Base-by-base conservation (phyloP, 1,284 basidiomycete species). In the Ganoderma boninense region DNA sequence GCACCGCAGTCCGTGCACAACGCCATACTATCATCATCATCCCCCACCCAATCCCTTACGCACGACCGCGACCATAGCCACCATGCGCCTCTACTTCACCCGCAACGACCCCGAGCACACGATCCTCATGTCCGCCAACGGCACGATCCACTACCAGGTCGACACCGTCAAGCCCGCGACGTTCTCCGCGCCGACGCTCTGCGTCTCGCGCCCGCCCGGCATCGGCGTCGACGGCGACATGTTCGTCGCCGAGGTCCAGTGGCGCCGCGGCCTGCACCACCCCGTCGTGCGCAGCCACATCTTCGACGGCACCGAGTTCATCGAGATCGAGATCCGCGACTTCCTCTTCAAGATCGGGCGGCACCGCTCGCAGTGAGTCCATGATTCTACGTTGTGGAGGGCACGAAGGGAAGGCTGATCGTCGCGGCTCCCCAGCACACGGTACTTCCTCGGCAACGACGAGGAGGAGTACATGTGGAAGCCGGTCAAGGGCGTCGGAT, bases 401-500 rank as follows among this genome's bases (percentile, higher is more conserved):
- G 38, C 7, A 38, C 38, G 6, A 6, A 38, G 38, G 38, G 38
- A 38, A 52, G 49, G 35, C 64, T 38, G 23, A 26, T 35, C 11
- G 2, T 10, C 23, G 54, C 16, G 29, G 32, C 26, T 32, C 29
- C 23, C 49, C 11, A 88, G 87, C 59, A 82, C 85, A 49, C 82
- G 86, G 18, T 87, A 85, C 74, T 89, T 89, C 70, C 72, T 86
- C 26, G 87, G 86, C 11, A 82, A 86, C 70, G 86, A 88, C 74
- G 82, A 81, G 26, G 67, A 81, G 29, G 85, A 87, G 73, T 89
- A 88, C 76, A 78, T 82, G 54, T 89, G 87, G 87, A 87, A 86
- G 73, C 76, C 79, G 56, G 74, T 81, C 59, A 84, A 81, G 71
- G 80, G 80, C 60, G 72, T 79, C 42, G 86, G 85, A 49, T 83